Conservation (phyloP, 176 grass and related monocot genomes). For the Carex pumila region DNA sequence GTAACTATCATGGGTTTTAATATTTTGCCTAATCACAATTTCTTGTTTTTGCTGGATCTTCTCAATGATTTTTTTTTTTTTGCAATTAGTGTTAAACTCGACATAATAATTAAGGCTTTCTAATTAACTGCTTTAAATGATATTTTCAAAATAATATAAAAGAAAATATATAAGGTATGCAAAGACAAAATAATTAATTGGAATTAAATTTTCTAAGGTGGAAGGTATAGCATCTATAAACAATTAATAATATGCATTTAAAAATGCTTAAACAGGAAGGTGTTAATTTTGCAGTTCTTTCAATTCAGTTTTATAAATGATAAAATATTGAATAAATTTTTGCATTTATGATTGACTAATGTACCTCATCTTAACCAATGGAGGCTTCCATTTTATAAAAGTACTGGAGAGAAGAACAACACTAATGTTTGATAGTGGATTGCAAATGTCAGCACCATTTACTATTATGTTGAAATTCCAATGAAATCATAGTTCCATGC, state of each 20-base stretch:
- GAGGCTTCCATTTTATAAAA: not conserved
- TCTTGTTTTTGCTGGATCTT: not conserved
- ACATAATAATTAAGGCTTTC: not conserved
- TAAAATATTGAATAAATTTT: not conserved
- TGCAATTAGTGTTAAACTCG: not conserved
- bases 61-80: not conserved
- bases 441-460: no score
- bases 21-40: not conserved
- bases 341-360: not conserved
- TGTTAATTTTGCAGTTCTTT: not conserved
- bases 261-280: not conserved
- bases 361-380: not conserved
- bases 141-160: no score
- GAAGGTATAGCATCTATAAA: not conserved
- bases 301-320: no score
- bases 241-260: not conserved
- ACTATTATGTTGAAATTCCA: no score
- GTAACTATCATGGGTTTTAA: constrained; percentile 1
- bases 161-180: no score
- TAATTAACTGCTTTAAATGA: not conserved
- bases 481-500: no score
- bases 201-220: not conserved
- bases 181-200: not conserved
- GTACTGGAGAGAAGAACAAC: not conserved
- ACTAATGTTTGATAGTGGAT: not conserved